Conservation (phyloP, 2,329 filamentous ascomycete genomes). For the Xylariaceae sp. region DNA sequence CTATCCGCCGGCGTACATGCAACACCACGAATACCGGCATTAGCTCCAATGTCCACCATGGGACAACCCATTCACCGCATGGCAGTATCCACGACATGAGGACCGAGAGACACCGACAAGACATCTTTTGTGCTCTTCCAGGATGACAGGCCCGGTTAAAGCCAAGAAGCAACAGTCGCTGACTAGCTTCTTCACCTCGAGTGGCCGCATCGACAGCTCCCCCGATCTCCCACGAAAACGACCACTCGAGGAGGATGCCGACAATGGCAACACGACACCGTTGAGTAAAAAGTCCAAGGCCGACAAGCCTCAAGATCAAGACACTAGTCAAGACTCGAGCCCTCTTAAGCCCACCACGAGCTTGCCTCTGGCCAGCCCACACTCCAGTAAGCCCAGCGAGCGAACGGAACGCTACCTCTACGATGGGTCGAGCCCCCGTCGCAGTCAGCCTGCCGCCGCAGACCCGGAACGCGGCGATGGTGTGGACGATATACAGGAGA, state of each 20-base stretch:
- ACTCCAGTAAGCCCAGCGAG: constrained; percentile 27
- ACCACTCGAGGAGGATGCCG: constrained; percentile 44
- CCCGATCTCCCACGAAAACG: constrained; percentile 43
- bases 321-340: constrained; percentile 37
- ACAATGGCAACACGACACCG: constrained; percentile 40
- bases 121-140: constrained; percentile 2
- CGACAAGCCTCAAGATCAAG: constrained; percentile 37
- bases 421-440: constrained; percentile 42
- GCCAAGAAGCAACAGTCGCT: constrained; percentile 75
- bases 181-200: constrained; percentile 75
- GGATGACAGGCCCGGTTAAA: constrained; percentile 39
- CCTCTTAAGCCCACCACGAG: constrained; percentile 33
- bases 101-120: too few species aligned
- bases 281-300: constrained; percentile 46
- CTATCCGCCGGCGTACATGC: too few species aligned
- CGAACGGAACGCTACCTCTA: constrained; percentile 53
- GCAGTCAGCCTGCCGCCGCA: constrained; percentile 33
- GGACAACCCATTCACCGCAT: too few species aligned
- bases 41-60: too few species aligned
- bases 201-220: constrained; percentile 24
- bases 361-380: constrained; percentile 15
- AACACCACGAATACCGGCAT: too few species aligned
- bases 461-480: constrained; percentile 32
- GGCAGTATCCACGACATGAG: too few species aligned
- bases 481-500: constrained; percentile 48